Conservation (phyloP, 352 stramenopile genomes). For the Globisporangium canariense region DNA sequence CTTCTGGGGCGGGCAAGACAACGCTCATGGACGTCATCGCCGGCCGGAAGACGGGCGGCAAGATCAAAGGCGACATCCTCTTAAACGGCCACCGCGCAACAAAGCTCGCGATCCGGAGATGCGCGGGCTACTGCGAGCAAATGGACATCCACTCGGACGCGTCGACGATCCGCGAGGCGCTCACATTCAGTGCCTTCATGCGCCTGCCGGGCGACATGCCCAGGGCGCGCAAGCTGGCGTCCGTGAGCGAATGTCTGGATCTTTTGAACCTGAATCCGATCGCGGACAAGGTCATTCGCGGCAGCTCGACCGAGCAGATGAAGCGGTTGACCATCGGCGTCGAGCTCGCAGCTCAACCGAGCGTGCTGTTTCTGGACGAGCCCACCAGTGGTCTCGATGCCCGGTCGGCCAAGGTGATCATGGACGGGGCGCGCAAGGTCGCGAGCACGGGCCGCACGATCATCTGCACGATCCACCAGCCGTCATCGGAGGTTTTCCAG, state of each 20-base stretch:
- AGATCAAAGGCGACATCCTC: constrained; percentile 15
- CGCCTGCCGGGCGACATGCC: constrained; percentile 27
- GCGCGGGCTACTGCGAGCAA: constrained; percentile 60
- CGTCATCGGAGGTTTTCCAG: constrained; percentile 19
- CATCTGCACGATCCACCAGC: constrained; percentile 88
- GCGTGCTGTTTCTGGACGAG: constrained; percentile 35
- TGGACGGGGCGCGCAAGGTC: constrained; percentile 43
- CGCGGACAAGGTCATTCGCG: constrained; percentile 26
- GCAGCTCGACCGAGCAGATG: constrained; percentile 27
- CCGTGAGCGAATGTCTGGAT: constrained; percentile 22
- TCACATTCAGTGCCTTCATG: constrained; percentile 88
- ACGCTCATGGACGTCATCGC: constrained; percentile 90
- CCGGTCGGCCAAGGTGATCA: constrained; percentile 23
- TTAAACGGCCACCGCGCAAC: constrained; percentile 53
- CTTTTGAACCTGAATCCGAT: constrained; percentile 20
- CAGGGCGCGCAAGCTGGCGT: constrained; percentile 9
- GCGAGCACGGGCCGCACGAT: constrained; percentile 14
- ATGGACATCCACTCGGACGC: constrained; percentile 43
- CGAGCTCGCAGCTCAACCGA: constrained; percentile 73
- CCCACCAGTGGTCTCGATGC: too few species aligned
- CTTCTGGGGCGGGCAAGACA: constrained; percentile 14
- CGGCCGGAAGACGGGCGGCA: constrained; percentile 75
- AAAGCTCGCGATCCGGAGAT: background rate
- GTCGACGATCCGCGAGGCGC: constrained; percentile 86
- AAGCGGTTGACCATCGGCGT: constrained; percentile 65